Evolutionary conservation across 1,284 basidiomycete species (phyloP).

Genomic region (Trametes sp.): DNA sequence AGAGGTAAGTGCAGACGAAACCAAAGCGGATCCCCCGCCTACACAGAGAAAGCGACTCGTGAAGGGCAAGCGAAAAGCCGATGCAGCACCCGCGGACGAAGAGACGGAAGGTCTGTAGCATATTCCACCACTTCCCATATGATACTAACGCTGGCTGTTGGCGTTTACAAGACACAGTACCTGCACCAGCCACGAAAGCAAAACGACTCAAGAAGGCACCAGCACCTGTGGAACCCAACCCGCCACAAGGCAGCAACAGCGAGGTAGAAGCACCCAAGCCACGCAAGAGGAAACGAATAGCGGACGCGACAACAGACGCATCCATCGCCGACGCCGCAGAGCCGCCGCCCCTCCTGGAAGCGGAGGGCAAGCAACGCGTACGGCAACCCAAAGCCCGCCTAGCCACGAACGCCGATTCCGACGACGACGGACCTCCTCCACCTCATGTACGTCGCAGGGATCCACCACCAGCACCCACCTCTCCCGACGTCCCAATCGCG

Average conservation of each 20-base stretch:
- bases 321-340: not conserved
- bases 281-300: not conserved
- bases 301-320: not conserved
- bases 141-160: not conserved
- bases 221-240: not conserved
- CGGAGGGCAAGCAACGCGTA: not conserved
- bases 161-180: not conserved
- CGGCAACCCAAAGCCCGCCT: not conserved
- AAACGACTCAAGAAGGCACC: not conserved
- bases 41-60: not conserved
- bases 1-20: not conserved
- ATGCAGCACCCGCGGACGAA: not conserved
- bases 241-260: not conserved
- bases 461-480: not conserved
- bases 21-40: not conserved
- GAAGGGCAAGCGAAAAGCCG: constrained; percentile 14
- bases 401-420: not conserved
- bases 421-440: not conserved
- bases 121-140: too few relatives aligned
- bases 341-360: not conserved
- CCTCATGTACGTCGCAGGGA: not conserved
- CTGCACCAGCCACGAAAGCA: not conserved
- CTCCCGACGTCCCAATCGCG: not conserved
- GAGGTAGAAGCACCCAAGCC: not conserved
- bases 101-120: not conserved